Conservation (phyloP, 805 yeast species). For the Priceomyces fermenticarens region DNA sequence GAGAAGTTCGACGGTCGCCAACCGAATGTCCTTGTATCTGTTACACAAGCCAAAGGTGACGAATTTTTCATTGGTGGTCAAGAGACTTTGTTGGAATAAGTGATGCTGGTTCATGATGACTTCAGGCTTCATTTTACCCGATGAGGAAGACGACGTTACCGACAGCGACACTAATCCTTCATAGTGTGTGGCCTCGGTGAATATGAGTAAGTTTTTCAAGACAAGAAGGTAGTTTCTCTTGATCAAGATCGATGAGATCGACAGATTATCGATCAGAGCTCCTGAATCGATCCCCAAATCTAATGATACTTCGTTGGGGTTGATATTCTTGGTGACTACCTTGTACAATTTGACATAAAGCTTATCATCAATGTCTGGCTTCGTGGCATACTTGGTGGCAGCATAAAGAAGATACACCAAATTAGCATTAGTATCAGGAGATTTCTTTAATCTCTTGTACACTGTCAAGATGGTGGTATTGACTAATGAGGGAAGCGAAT, state of each 20-base stretch:
- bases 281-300: constrained; percentile 12
- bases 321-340: constrained; percentile 26
- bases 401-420: constrained; percentile 29
- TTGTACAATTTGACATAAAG: constrained; percentile 33
- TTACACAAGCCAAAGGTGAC: constrained; percentile 29
- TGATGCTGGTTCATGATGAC: constrained; percentile 39
- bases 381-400: constrained; percentile 32
- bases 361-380: constrained; percentile 39
- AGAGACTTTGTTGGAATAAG: constrained; percentile 29
- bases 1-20: constrained; percentile 34
- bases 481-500: constrained; percentile 32
- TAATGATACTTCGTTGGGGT: constrained; percentile 16
- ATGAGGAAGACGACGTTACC: constrained; percentile 30
- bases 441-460: constrained; percentile 38
- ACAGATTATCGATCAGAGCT: constrained; percentile 10
- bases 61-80: constrained; percentile 27
- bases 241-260: constrained; percentile 18
- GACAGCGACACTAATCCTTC: constrained; percentile 35
- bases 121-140: constrained; percentile 42
- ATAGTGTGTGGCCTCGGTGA: constrained; percentile 34
- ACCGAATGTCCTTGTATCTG: constrained; percentile 31
- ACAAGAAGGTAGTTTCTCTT: constrained; percentile 32
- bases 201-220: constrained; percentile 28
- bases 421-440: constrained; percentile 21
- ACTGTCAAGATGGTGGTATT: constrained; percentile 32